A percentile compares a stretch with the other conserved stretches of the same genome.
Evolutionary conservation across 768 basidiomycete species (phyloP).

Genomic region (Termitomyces sp.): DNA sequence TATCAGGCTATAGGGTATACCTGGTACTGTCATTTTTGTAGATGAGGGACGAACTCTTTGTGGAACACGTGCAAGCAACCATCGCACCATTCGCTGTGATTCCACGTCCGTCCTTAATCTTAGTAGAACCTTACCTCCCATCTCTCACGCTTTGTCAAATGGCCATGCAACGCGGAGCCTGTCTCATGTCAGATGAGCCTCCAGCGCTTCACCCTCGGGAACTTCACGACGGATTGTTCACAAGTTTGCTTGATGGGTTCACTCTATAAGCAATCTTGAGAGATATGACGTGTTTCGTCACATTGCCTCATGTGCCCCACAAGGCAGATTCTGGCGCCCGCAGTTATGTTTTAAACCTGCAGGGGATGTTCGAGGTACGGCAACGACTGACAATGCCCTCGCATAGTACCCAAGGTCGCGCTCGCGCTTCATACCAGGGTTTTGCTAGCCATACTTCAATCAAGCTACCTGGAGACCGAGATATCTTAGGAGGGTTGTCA

Average conservation of each 20-base stretch:
- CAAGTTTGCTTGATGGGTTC: not conserved
- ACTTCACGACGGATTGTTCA: no score
- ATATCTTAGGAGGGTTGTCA: slow-evolving; percentile 30
- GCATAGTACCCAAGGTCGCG: not conserved
- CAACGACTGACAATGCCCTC: not conserved
- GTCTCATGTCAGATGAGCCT: not conserved
- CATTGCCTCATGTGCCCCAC: not conserved
- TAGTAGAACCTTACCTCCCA: no score
- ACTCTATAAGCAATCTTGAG: no score
- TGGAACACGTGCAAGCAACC: no score
- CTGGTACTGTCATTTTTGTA: no score
- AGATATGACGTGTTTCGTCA: no score
- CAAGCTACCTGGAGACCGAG: slow-evolving; percentile 18
- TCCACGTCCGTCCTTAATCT: no score
- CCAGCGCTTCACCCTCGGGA: no score
- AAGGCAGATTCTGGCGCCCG: not conserved
- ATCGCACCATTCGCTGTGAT: no score
- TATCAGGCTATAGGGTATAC: no score
- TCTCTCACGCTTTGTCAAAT: not conserved
- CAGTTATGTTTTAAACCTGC: not conserved
- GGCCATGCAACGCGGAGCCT: not conserved
- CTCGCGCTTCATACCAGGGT: not conserved
- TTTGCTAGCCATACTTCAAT: not conserved
- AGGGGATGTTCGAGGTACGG: not conserved
- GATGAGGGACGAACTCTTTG: no score